Evolutionary conservation across 345 rosid species (phyloP), one percentile per base, ranked within the genome.

Genomic region (Euphorbia pulcherrima): DNA sequence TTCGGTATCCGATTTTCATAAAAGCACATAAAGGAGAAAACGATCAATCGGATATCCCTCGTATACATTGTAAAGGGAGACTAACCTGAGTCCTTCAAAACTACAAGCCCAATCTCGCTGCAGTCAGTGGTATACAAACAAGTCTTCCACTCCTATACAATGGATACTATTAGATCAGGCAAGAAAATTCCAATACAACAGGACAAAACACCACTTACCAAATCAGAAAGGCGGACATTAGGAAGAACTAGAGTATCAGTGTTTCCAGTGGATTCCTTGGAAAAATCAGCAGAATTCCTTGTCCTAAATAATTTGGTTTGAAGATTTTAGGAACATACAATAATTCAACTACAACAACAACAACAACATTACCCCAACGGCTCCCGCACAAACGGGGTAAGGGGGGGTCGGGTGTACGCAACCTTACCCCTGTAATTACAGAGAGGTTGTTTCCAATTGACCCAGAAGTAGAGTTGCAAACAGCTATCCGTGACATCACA

Each of bases 71-170:
- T 16, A 39, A 17, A 65, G 46, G 14, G 46, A 71, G 58, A 81
- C 82, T 62, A 60, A 89, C 92, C 96, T 72, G 92, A 75, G 67
- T 79, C 90, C 77, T 74, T 84, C 66, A 87, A 64, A 70, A 69
- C 76, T 30, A 93, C 96, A 56, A 90, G 86, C 73, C 97, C 90
- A 73, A 87, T 83, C 82, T 93, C 96, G 73, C 96, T 77, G 83
- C 89, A 93, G 79, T 90, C 98, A 5, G 96, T 86, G 55, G 90
- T 80, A 84, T 87, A 85, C 70, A 88, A 82, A 72, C 86, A 78
- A 64, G 75, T 83, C 74, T 77, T 82, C 98, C 98, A 90, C 80
- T 86, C 98, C 96, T 90, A 56, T 17, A 69, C 33, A 68, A 57
- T 75, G 72, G 26, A 66, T 40, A 62, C 11, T 48, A 76, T 69